phyloP scores from a whole-genome alignment of 257 asterid species.

The Paulownia fortunei region DNA sequence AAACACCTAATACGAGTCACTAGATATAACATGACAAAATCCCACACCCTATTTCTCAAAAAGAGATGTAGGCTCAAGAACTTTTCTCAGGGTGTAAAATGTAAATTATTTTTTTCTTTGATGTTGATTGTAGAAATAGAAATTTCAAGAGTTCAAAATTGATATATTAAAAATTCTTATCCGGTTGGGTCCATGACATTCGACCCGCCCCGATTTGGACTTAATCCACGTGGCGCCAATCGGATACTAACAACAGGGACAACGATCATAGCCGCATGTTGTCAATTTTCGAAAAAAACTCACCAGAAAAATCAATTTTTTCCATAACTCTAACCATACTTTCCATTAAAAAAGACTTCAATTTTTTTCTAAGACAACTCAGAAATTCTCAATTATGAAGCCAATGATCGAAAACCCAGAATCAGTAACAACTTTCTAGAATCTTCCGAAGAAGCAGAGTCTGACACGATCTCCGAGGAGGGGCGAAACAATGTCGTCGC shows the following conservation, averaged over 20 bases:
- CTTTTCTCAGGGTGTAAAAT: no score
- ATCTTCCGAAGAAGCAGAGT: background rate
- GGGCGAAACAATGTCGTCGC: slow-evolving; percentile 53
- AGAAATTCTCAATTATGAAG: background rate
- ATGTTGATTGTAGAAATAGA: no score
- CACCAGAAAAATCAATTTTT: background rate
- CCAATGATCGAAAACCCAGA: background rate
- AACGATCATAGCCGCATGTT: background rate
- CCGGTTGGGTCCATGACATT: background rate
- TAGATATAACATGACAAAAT: no score
- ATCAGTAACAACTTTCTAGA: background rate
- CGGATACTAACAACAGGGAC: background rate
- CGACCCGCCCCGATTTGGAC: background rate
- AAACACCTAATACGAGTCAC: no score
- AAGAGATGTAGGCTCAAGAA: no score
- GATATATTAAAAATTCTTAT: background rate
- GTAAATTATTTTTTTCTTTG: no score
- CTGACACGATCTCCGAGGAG: slow-evolving; percentile 20
- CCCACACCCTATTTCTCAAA: no score
- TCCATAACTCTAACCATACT: background rate
- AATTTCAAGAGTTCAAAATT: background rate
- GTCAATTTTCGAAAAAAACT: background rate
- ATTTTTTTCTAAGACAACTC: background rate
- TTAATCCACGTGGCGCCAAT: slow-evolving; percentile 20
- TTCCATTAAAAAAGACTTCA: background rate